Conservation (phyloP, 352 stramenopile species). For the Pythium pyrilobum region DNA sequence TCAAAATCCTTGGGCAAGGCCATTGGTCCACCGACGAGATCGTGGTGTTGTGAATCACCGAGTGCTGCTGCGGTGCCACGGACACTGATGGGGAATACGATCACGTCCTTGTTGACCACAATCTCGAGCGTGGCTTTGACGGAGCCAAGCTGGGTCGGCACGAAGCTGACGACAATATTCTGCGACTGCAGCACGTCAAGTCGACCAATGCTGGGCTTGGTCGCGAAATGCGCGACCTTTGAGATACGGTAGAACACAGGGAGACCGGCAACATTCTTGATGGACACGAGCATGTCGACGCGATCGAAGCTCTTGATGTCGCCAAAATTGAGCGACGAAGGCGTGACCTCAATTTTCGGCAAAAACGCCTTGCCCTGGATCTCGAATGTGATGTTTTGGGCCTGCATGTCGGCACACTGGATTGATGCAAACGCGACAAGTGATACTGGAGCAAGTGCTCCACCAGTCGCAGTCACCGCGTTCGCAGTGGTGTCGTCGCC, state of each 20-base stretch:
- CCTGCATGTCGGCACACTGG: slow-evolving; percentile 53
- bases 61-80: slow-evolving; percentile 54
- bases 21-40: slow-evolving; percentile 49
- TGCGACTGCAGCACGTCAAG: slow-evolving; percentile 86
- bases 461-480: not conserved
- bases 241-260: slow-evolving; percentile 57
- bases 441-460: not conserved
- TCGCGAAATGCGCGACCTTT: slow-evolving; percentile 74
- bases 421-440: slow-evolving; percentile 74
- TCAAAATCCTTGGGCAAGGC: slow-evolving; percentile 83
- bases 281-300: slow-evolving; percentile 73
- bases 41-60: slow-evolving; percentile 25
- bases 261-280: slow-evolving; percentile 78
- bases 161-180: slow-evolving; percentile 87
- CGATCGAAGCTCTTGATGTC: slow-evolving; percentile 73
- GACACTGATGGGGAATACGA: slow-evolving; percentile 56
- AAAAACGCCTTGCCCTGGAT: slow-evolving; percentile 54
- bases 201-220: slow-evolving; percentile 50
- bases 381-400: slow-evolving; percentile 74
- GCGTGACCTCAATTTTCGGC: slow-evolving; percentile 44
- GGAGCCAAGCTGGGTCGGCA: slow-evolving; percentile 78
- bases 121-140: slow-evolving; percentile 51
- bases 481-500: not conserved
- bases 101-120: slow-evolving; percentile 38
- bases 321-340: slow-evolving; percentile 71